Conservation (phyloP, 1,284 basidiomycete species). For the Laetiporus sulphureus region DNA sequence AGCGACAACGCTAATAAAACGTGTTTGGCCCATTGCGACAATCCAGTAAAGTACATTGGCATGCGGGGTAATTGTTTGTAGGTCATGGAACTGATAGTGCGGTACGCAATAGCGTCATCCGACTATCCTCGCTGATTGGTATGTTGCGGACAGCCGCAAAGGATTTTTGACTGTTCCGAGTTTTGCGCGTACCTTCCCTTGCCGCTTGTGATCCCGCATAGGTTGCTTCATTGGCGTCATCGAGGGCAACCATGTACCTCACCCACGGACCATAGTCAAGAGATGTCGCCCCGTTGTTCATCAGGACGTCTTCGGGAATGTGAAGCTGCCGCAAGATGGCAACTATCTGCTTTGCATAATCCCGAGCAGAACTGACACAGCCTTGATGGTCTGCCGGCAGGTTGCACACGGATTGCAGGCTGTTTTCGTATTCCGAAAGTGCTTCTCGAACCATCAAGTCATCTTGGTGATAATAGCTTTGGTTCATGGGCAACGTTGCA, state of each 20-base stretch:
- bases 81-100: constrained; percentile 2
- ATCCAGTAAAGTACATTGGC: constrained; percentile 1
- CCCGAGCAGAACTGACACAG: neutral
- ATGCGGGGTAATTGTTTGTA: neutral
- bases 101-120: constrained; percentile 21
- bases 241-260: constrained; percentile 57
- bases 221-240: constrained; percentile 46
- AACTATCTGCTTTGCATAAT: constrained; percentile 1
- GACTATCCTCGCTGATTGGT: constrained; percentile 30
- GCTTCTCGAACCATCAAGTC: constrained; percentile 1
- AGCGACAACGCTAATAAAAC: neutral
- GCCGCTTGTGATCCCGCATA: constrained; percentile 20
- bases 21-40: neutral
- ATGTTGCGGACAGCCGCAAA: constrained; percentile 35
- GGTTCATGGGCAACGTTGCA: constrained; percentile 1
- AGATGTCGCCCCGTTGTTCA: constrained; percentile 31
- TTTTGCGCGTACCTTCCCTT: constrained; percentile 34
- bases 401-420: neutral
- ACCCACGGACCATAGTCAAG: constrained; percentile 73
- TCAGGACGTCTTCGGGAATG: constrained; percentile 4
- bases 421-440: neutral
- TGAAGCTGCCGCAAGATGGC: constrained; percentile 3
- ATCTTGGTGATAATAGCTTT: constrained; percentile 7
- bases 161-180: constrained; percentile 47
- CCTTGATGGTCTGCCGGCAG: constrained; percentile 2